Base-by-base conservation (phyloP, 1,284 basidiomycete species). In the Peniophora sp. region DNA sequence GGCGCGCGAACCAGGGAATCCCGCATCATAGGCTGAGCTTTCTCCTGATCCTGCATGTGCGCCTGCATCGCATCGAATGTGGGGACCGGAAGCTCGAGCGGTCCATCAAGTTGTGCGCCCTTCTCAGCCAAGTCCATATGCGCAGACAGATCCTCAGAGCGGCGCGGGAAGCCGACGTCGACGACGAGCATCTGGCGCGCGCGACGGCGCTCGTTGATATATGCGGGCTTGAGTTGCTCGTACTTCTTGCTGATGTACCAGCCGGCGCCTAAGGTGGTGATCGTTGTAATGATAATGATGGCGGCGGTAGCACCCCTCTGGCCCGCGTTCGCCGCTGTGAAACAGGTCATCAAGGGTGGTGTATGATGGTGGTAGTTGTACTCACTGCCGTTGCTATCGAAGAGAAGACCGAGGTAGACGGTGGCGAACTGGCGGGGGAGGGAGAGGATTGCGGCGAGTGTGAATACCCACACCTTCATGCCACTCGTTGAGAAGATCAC, bases 201-300 rank as follows among this genome's bases (percentile, higher is more conserved):
- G 24, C 57, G 57, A 52, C 91, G 78, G 46, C 85, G 74, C 39
- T 78, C 77, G 51, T 88, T 81, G 61, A 95, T 84, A 8, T 96
- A 81, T 1, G 69, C 63, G 0, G 86, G 79, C 58, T 92, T 87
- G 23, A 81, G 85, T 57, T 79, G 72, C 61, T 85, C 80, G 81
- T 96, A 91, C 66, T 83, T 66, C 48, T 65, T 70, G 59, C 81
- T 81, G 59, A 96, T 88, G 64, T 88, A 96, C 83, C 88, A 93
- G 67, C 88, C 85, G 0, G 92, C 88, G 37, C 70, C 65, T 45
- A 90, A 56, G 0, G 93, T 96, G 55, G 95, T 77, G 23, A 92
- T 41, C 47, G 81, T 64, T 0, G 87, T 88, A 32, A 84, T 49
- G 3, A 60, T 78, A 27, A 89, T 67, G 2, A 90, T 83, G 1